A percentile compares a stretch with the other conserved stretches of the same genome.
Conservation (phyloP, 441 rosid genomes). For the Viola pubescens region DNA sequence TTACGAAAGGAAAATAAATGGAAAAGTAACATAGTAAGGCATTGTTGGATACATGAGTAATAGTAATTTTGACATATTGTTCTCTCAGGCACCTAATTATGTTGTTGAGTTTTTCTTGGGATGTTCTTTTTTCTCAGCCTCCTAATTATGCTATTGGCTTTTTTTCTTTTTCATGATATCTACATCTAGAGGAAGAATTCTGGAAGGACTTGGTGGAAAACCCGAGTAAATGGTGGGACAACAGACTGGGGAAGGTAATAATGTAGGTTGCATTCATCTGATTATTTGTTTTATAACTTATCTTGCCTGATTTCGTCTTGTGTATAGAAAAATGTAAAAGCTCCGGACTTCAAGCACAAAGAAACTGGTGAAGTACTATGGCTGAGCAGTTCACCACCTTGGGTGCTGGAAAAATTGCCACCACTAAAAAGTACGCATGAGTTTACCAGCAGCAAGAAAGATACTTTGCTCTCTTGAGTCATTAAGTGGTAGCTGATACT, state of each 20-base stretch:
- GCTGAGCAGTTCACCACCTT: constrained; percentile 38
- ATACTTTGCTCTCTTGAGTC: constrained; percentile 11
- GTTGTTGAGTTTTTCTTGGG: too few species aligned
- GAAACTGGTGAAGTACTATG: constrained; percentile 50
- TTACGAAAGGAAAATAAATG: too few species aligned
- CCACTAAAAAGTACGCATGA: constrained; percentile 22
- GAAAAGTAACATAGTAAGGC: too few species aligned
- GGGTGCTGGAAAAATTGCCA: constrained; percentile 47
- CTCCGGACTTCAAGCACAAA: constrained; percentile 60
- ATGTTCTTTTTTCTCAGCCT: too few species aligned
- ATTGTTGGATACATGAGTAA: too few species aligned
- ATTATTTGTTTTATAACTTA: neutral
- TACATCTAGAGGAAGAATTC: constrained; percentile 37
- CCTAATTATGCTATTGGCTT: neutral
- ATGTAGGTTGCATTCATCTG: neutral
- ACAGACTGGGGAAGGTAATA: constrained; percentile 53
- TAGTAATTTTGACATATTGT: too few species aligned
- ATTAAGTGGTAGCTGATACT: neutral
- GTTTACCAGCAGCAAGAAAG: neutral
- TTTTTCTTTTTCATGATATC: neutral
- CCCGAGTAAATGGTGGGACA: constrained; percentile 68
- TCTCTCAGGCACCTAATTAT: too few species aligned
- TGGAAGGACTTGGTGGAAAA: constrained; percentile 73
- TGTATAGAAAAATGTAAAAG: constrained; percentile 29
- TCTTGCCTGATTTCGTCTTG: neutral